Conservation (phyloP, 257 asterid species). For the Ajuga chamaepitys region DNA sequence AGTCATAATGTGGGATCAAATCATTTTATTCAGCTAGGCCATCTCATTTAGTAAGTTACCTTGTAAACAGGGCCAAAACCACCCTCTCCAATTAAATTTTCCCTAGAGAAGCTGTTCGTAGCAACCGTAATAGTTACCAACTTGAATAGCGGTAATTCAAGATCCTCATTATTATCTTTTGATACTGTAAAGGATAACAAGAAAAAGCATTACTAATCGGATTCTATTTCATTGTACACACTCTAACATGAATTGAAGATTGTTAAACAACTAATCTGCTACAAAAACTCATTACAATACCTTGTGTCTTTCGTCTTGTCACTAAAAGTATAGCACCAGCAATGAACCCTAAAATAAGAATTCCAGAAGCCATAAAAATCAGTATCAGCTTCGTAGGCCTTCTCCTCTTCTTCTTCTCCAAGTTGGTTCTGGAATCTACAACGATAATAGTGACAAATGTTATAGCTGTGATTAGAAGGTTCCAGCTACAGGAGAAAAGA, state of each 20-base stretch:
- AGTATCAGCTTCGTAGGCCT: constrained; percentile 1
- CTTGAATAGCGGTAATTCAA: constrained; percentile 24
- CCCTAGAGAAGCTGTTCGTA: constrained; percentile 27
- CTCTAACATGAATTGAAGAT: neutral
- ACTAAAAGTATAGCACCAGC: neutral
- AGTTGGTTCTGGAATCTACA: neutral
- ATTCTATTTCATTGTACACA: neutral
- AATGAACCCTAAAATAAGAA: constrained; percentile 1
- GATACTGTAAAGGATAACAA: neutral
- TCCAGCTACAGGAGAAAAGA: neutral
- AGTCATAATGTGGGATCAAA: neutral
- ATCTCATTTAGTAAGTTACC: constrained; percentile 12
- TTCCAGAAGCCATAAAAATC: constrained; percentile 8
- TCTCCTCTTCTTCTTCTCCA: neutral
- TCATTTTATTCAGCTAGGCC: neutral
- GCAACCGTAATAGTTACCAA: constrained; percentile 25
- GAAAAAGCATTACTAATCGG: no score
- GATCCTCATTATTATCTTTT: constrained; percentile 10
- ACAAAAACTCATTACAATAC: neutral
- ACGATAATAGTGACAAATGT: neutral
- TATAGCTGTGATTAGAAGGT: no score
- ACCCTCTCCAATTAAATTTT: constrained; percentile 25
- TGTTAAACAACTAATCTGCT: neutral
- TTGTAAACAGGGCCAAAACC: constrained; percentile 41
- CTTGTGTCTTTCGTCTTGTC: constrained; percentile 10